Evolutionary conservation across 2,329 filamentous ascomycete species (phyloP).

Genomic region (Lecanicillium sp.): DNA sequence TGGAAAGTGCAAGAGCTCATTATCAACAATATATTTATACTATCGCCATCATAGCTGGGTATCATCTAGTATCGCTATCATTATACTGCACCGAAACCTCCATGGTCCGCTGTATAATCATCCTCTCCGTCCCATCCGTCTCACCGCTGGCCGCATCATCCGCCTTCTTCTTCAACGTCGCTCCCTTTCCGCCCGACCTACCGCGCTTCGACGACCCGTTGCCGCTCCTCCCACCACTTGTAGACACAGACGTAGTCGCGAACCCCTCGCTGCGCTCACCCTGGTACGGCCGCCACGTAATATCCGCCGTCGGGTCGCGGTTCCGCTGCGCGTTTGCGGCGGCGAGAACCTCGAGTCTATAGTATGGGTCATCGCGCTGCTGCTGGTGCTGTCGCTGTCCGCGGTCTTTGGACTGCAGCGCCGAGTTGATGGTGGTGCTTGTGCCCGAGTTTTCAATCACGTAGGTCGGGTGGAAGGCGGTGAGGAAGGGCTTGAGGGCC

Average conservation of each 20-base stretch:
- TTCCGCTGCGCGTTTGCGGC: too few relatives aligned
- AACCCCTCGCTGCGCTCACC: background rate
- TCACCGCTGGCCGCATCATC: too few relatives aligned
- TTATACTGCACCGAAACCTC: slow-evolving; percentile 1
- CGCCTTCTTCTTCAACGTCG: too few relatives aligned
- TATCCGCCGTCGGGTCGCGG: slow-evolving; percentile 4
- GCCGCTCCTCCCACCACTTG: background rate
- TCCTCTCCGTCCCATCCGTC: too few relatives aligned
- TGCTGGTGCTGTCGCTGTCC: too few relatives aligned
- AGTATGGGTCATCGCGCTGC: too few relatives aligned
- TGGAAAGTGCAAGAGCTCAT: too few relatives aligned
- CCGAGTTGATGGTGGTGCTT: background rate
- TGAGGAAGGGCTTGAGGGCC: slow-evolving; percentile 4
- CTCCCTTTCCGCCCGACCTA: background rate
- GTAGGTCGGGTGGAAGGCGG: background rate
- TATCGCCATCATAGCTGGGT: too few relatives aligned
- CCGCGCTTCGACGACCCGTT: background rate
- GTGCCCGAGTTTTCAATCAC: background rate
- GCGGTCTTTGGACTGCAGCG: too few relatives aligned
- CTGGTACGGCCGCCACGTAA: slow-evolving; percentile 2
- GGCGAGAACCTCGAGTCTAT: too few relatives aligned
- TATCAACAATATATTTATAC: too few relatives aligned
- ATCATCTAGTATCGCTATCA: too few relatives aligned
- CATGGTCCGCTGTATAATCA: background rate
- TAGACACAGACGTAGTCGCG: background rate